Conservation (phyloP, 345 rosid species). For the Noccaea caerulescens region DNA sequence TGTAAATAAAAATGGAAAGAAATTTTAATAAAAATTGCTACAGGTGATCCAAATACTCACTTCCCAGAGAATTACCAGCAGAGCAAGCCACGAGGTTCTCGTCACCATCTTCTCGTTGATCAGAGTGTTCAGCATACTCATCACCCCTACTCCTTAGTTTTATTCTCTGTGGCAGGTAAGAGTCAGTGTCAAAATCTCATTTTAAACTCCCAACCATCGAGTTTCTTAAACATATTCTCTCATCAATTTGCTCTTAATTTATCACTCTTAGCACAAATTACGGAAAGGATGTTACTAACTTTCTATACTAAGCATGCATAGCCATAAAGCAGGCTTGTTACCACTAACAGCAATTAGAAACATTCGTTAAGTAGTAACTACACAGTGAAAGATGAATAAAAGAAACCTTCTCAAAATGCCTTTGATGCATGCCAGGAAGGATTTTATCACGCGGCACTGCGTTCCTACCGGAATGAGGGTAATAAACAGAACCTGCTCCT, state of each 20-base stretch:
- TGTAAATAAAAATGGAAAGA: not conserved
- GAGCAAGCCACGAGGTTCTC: conserved; percentile 64
- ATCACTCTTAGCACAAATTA: conserved; percentile 52
- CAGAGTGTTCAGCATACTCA: conserved; percentile 56
- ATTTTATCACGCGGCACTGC: conserved; percentile 60
- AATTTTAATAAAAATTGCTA: not conserved
- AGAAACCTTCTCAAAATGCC: conserved; percentile 77
- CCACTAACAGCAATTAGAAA: conserved; percentile 1
- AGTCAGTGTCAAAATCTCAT: conserved; percentile 59
- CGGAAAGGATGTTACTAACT: conserved; percentile 37
- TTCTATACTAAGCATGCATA: conserved; percentile 45
- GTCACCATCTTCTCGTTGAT: conserved; percentile 71
- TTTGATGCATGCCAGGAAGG: conserved; percentile 58
- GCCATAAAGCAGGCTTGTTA: conserved; percentile 16
- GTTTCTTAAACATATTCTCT: conserved; percentile 51
- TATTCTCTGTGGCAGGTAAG: conserved; percentile 61
- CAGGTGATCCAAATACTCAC: conserved; percentile 56
- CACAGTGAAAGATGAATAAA: not conserved
- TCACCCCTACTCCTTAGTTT: conserved; percentile 51
- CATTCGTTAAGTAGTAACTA: not conserved
- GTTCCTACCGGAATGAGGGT: conserved; percentile 59
- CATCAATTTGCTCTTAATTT: conserved; percentile 42
- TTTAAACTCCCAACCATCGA: conserved; percentile 62
- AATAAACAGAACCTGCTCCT: conserved; percentile 54
- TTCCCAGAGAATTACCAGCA: conserved; percentile 63